A percentile compares a stretch with the other conserved stretches of the same genome.
These are phyloP conservation scores for Purshia tridentata DNA, from an alignment of 306 rosid genomes.

Conservation along the genomic window DNA sequence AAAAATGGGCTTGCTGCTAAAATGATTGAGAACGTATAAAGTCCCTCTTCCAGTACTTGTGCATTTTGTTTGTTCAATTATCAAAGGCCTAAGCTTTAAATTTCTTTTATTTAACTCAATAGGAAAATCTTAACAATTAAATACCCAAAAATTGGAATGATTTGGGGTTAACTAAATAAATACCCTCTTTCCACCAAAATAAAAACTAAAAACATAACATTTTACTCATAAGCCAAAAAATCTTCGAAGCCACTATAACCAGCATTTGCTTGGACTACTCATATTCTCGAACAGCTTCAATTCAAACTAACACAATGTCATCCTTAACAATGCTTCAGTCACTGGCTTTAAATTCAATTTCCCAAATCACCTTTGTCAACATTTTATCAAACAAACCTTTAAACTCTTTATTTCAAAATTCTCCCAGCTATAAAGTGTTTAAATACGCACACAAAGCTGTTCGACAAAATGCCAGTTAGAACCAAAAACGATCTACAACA, in stretches of 20 bases:
- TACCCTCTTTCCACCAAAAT: no score
- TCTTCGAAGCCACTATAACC: no score
- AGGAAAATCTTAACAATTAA: background rate
- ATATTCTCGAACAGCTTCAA: background rate
- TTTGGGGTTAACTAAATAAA: background rate
- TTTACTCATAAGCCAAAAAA: background rate
- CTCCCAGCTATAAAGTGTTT: background rate
- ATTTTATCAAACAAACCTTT: background rate
- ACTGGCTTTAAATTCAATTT: background rate
- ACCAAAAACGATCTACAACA: background rate
- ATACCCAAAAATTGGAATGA: background rate
- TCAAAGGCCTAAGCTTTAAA: background rate
- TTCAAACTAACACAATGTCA: background rate
- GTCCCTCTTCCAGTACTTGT: background rate
- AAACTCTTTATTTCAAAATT: background rate
- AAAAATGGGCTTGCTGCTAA: background rate
- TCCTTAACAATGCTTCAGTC: background rate
- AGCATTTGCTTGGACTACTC: background rate
- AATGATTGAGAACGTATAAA: background rate
- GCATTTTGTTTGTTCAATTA: background rate
- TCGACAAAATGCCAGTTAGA: conserved; percentile 39
- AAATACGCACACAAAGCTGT: conserved; percentile 12
- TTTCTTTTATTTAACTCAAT: background rate
- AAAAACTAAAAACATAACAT: background rate
- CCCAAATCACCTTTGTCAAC: background rate